A percentile compares a stretch with the other conserved stretches of the same genome.
phyloP scores from a whole-genome alignment of 306 rosid species.

The Mucuna pruriens region DNA sequence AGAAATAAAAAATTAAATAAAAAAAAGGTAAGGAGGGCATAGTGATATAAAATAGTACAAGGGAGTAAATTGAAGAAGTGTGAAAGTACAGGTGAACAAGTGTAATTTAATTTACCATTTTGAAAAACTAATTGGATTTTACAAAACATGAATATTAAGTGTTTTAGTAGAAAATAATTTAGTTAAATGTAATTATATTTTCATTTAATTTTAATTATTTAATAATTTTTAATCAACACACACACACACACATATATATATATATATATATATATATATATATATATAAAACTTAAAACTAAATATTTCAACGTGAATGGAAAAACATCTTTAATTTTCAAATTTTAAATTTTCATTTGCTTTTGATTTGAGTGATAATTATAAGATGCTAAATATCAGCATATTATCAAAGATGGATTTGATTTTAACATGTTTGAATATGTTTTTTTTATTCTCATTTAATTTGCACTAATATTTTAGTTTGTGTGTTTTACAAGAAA shows the following conservation, averaged over 20 bases:
- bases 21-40: background rate
- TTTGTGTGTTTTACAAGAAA: no score
- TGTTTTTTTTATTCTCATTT: no score
- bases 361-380: background rate
- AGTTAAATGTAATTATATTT: background rate
- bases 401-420: no score
- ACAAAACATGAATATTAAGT: background rate
- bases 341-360: background rate
- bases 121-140: background rate
- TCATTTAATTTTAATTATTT: background rate
- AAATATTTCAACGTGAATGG: background rate
- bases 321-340: background rate
- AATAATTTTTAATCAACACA: background rate
- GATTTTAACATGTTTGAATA: no score
- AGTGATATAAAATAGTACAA: background rate
- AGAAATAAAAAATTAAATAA: no score
- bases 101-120: background rate
- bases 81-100: background rate
- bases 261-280: no score
- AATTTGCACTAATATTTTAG: no score
- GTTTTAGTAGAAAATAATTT: background rate
- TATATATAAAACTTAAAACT: no score
- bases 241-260: no score
- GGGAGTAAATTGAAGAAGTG: background rate
- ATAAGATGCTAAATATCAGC: background rate